Conservation (phyloP, 768 basidiomycete genomes). For the Termitomyces sp. region DNA sequence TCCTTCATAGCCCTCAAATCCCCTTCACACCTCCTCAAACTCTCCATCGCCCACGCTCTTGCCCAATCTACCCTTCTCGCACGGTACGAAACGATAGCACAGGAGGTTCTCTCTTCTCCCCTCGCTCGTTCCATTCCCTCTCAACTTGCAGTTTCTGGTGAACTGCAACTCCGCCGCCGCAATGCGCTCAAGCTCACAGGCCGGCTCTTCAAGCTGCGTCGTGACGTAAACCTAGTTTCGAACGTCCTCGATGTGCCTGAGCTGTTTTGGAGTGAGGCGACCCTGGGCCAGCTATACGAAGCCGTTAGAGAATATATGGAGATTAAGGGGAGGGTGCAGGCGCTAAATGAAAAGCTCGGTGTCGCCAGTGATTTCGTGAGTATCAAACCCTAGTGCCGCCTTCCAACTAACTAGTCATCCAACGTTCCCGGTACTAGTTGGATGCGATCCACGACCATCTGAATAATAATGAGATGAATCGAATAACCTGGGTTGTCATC, state of each 20-base stretch:
- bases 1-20: constrained; percentile 75
- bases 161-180: constrained; percentile 67
- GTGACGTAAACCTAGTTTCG: constrained; percentile 88
- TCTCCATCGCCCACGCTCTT: constrained; percentile 92
- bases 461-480: constrained; percentile 85
- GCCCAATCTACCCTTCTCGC: constrained; percentile 93
- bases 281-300: constrained; percentile 83
- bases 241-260: constrained; percentile 94
- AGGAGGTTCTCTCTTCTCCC: constrained; percentile 73
- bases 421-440: constrained; percentile 53
- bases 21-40: constrained; percentile 82
- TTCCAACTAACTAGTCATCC: background rate
- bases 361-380: constrained; percentile 87
- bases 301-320: constrained; percentile 96
- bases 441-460: constrained; percentile 93
- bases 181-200: constrained; percentile 89
- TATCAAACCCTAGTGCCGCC: constrained; percentile 10
- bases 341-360: constrained; percentile 83
- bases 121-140: constrained; percentile 78
- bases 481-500: constrained; percentile 67
- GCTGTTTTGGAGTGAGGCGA: constrained; percentile 93
- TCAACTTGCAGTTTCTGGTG: constrained; percentile 76
- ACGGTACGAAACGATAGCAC: constrained; percentile 78
- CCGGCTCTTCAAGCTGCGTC: constrained; percentile 78
- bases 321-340: constrained; percentile 77